Base-by-base conservation (phyloP, 2,329 filamentous ascomycete genomes). In the Rasamsonia emersonii region DNA sequence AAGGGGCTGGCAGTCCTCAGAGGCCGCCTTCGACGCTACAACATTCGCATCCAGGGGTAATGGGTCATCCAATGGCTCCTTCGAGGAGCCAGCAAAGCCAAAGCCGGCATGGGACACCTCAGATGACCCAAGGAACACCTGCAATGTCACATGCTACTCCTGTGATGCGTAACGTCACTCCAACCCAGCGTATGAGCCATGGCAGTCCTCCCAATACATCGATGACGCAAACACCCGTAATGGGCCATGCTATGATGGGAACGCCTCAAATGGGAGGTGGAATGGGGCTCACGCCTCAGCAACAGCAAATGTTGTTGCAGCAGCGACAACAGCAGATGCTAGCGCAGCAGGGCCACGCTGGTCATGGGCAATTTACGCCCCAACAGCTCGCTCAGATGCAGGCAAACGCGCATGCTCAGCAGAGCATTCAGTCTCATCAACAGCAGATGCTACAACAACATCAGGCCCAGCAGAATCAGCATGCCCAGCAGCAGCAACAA, bases 31-130 rank as follows among this genome's bases (percentile, higher is more conserved):
- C 64, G 6, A 57, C 64, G 17, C 42, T 67, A 37, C 65, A 67
- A 36, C 63, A 68, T 44, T 54, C 54, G 20, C 65, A 68, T 42
- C 62, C 65, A 4, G 59, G 52, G 33, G 53, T 64, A 10, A 62
- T 64, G 51, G 50, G 56, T 37, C 59, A 62, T 37, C 54, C 59
- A 5, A 68, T 68, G 65, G 58, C 53, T 11, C 48, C 61, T 24
- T 60, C 54, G 9, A 51, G 59, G 31, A 66, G 63, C 37, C 60
- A 65, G 30, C 62, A 65, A 50, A 62, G 61, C 18, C 59, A 56
- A 13, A 67, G 64, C 37, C 58, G 62, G 33, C 58, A 68, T 36
- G 63, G 64, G 8, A 68, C 65, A 11, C 65, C 65, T 4, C 62
- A 66, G 38, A 62, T 68, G 51, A 50, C 56, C 5, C 60, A 66